Percentiles rank a stretch among this genome's conserved stretches.
These are phyloP conservation scores for Colletotrichum cordylinicola DNA, from an alignment of 2,329 filamentous ascomycete species.

Conservation along the genomic window DNA sequence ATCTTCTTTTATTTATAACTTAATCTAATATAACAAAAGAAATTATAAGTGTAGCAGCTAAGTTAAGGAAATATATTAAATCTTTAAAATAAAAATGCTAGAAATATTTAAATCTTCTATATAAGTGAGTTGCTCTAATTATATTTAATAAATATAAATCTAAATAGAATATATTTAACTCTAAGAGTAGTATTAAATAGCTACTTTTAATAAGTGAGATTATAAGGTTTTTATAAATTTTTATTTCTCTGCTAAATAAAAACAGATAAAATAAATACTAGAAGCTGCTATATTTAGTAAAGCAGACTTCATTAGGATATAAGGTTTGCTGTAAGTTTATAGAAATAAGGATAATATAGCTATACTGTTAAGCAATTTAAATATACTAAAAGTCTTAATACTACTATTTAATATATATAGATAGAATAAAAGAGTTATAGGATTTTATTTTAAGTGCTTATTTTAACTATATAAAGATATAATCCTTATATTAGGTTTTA, in stretches of 20 bases:
- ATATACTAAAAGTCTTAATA: background rate
- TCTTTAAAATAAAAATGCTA: no score
- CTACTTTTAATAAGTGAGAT: background rate
- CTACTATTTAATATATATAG: background rate
- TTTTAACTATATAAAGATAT: background rate
- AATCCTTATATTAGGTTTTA: background rate
- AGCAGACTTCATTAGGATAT: background rate
- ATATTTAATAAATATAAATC: background rate
- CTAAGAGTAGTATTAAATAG: background rate
- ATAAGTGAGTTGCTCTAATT: background rate
- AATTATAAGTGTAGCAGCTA: no score
- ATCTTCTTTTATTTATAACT: no score
- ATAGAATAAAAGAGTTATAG: background rate
- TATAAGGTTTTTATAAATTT: background rate
- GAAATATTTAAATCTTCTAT: no score
- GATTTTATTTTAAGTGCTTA: background rate
- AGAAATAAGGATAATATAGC: background rate
- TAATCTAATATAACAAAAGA: no score
- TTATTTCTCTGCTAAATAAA: background rate
- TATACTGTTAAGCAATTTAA: background rate
- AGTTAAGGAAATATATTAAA: no score
- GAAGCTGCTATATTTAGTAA: background rate
- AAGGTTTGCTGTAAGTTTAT: background rate
- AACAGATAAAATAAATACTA: background rate
- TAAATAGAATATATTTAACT: background rate